Base-by-base conservation (phyloP, 805 yeast genomes). In the Myxozyma neglecta region DNA sequence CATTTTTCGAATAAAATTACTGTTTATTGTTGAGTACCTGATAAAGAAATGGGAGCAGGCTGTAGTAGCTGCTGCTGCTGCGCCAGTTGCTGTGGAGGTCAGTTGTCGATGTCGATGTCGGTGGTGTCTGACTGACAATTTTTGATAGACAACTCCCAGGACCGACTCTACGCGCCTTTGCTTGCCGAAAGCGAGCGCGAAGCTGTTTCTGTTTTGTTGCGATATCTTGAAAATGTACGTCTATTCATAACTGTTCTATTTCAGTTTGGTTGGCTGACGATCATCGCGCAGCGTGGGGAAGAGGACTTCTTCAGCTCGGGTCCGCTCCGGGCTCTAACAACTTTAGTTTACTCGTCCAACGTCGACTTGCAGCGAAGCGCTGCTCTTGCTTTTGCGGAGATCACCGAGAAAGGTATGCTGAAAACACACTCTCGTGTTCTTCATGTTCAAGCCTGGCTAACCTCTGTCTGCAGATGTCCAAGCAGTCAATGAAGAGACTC, bases 311-410 rank as follows among this genome's bases (percentile, higher is more conserved):
- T 92, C 77, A 81, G 85, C 59, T 86, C 86, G 67, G 93, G 96
- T 3, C 86, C 86, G 45, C 79, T 94, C 55, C 83, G 89, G 66
- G 97, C 98, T 1, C 81, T 94, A 65, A 87, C 93, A 62, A 93
- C 97, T 0, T 81, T 94, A 69, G 99, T 94, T 1, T 90, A 93
- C 73, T 90, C 97, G 1, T 97, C 94, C 69, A 94, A 94, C 72
- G 84, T 93, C 65, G 97, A 94, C 74, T 81, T 94, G 59, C 98
- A 93, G 76, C 85, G 98, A 73, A 88, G 96, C 73, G 99, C 99
- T 2, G 98, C 99, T 6, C 81, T 94, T 66, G 98, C 99, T 6
- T 94, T 94, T 80, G 98, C 98, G 14, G 99, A 94, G 75, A 93
- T 94, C 59, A 94, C 99, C 43, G 99, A 94, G 73, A 94, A 94